Evolutionary conservation across 75 land plant genomes (phyloP).

Genomic region (Pseudotsuga menziesii): DNA sequence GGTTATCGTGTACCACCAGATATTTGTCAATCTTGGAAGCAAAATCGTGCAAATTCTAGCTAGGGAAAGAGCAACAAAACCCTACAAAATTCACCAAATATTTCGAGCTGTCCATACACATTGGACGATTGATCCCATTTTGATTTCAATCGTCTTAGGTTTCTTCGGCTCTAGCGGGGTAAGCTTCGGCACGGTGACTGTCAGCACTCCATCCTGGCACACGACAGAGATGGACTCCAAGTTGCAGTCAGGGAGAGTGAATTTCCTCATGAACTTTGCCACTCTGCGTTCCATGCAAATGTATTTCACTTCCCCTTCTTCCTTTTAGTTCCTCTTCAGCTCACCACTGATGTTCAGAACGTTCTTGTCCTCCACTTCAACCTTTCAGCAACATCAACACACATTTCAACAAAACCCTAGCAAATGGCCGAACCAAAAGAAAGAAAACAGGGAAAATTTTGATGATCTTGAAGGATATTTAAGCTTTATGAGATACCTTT

Average conservation of each 20-base stretch:
- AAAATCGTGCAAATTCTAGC: too few species aligned
- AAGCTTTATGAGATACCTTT: conserved; percentile 15
- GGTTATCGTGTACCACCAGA: too few species aligned
- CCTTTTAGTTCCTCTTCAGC: conserved; percentile 42
- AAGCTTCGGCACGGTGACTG: conserved; percentile 39
- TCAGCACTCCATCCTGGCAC: conserved; percentile 43
- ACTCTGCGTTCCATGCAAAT: conserved; percentile 37
- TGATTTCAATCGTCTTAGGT: conserved; percentile 32
- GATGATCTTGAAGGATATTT: too few species aligned
- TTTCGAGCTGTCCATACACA: too few species aligned
- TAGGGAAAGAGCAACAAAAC: too few species aligned
- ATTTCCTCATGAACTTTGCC: conserved; percentile 43
- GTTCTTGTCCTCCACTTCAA: conserved; percentile 47
- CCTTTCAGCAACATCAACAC: conserved; percentile 11
- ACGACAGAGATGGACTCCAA: conserved; percentile 33
- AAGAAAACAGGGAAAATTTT: too few species aligned
- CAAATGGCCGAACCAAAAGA: too few species aligned
- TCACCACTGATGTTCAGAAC: conserved; percentile 45
- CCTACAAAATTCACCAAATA: too few species aligned
- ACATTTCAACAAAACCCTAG: too few species aligned
- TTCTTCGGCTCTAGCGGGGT: conserved; percentile 42
- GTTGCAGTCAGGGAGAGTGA: conserved; percentile 40
- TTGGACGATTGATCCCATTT: too few species aligned
- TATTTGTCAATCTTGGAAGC: too few species aligned
- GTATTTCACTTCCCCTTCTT: conserved; percentile 29